These are phyloP conservation scores for Pilasporangium apinafurcum DNA, from an alignment of 352 stramenopile genomes.

Conservation along the genomic window DNA sequence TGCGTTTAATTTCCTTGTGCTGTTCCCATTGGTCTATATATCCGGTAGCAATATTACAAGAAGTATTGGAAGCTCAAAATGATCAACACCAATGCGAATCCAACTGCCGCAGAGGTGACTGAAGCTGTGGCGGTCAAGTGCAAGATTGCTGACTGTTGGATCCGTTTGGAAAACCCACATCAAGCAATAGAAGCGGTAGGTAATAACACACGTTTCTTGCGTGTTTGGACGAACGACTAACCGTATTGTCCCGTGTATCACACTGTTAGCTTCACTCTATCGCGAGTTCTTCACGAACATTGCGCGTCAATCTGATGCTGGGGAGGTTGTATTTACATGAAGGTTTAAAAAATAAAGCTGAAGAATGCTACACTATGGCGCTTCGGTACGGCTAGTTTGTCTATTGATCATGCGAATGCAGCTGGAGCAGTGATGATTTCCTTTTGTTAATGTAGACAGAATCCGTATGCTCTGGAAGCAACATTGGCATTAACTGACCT, in stretches of 20 bases:
- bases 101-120: constrained; percentile 1
- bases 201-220: too few relatives aligned
- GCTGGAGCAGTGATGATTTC: not conserved
- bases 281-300: constrained; percentile 17
- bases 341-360: constrained; percentile 52
- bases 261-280: constrained; percentile 45
- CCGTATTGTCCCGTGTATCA: not conserved
- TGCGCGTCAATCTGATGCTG: constrained; percentile 63
- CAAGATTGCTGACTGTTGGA: constrained; percentile 69
- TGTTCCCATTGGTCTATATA: not conserved
- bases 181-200: constrained; percentile 59
- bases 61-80: constrained; percentile 31
- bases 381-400: constrained; percentile 11
- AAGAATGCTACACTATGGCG: constrained; percentile 48
- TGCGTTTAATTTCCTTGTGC: not conserved
- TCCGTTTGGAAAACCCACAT: constrained; percentile 43
- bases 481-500: constrained; percentile 59
- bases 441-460: constrained; percentile 15
- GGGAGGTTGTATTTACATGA: constrained; percentile 58
- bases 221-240: not conserved
- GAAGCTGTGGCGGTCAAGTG: constrained; percentile 26
- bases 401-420: not conserved
- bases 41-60: constrained; percentile 42
- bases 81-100: too few relatives aligned
- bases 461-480: constrained; percentile 79